These are phyloP conservation scores for Combretum micranthum DNA, from an alignment of 345 rosid genomes.

Conservation along the genomic window DNA sequence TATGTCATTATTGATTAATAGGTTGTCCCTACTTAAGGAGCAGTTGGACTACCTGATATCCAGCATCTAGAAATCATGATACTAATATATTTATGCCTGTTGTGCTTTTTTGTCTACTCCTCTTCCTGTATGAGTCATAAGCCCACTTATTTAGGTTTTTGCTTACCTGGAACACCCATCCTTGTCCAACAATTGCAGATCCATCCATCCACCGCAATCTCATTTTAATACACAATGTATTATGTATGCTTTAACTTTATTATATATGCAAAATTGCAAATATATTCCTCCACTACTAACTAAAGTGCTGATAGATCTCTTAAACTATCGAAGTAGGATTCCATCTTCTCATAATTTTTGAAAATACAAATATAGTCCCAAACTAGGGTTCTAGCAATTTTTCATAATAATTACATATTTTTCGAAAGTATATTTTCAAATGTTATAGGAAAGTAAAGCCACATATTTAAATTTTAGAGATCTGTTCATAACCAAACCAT, in stretches of 20 bases:
- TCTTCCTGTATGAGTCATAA: constrained; percentile 6
- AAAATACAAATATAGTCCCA: too few relatives aligned
- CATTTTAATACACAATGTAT: background rate
- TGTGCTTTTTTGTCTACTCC: constrained; percentile 2
- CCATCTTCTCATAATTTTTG: too few relatives aligned
- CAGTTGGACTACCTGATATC: too few relatives aligned
- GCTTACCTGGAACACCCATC: constrained; percentile 2
- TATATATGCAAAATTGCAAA: background rate
- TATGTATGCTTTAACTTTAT: background rate
- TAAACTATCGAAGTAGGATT: too few relatives aligned
- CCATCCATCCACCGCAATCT: background rate
- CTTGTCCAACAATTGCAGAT: background rate
- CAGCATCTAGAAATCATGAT: background rate
- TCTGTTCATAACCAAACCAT: too few relatives aligned
- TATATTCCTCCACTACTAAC: background rate
- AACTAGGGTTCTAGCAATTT: too few relatives aligned
- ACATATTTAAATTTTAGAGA: too few relatives aligned
- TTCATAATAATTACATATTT: too few relatives aligned
- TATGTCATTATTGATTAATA: background rate
- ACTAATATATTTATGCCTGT: background rate
- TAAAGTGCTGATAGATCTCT: background rate
- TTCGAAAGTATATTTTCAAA: too few relatives aligned
- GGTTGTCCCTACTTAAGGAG: background rate
- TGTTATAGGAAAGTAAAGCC: too few relatives aligned
- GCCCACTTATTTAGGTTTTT: background rate